Evolutionary conservation across 2,329 filamentous ascomycete species (phyloP), one percentile per base, ranked within the genome.

Genomic region (Penicillium hesseltinei): DNA sequence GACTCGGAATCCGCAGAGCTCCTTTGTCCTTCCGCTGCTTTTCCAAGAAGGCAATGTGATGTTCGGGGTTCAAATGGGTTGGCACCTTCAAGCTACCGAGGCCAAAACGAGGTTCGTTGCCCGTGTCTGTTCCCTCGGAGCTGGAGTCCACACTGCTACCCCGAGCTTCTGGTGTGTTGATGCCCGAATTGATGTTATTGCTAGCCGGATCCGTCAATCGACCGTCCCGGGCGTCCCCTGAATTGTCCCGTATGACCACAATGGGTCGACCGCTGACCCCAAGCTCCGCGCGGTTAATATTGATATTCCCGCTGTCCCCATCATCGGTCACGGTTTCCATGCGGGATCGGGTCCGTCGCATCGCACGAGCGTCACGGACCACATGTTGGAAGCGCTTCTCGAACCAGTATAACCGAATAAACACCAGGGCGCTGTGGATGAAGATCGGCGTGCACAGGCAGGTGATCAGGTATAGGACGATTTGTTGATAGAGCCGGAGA

Each of bases 331-430:
- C 77, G 47, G 77, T 82, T 54, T 78, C 78, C 76, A 71, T 88
- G 76, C 77, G 85, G 75, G 69, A 89, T 77, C 79, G 86, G 78
- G 75, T 88, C 53, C 82, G 81, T 53, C 92, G 85, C 52, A 87
- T 79, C 43, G 78, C 80, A 54, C 86, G 84, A 1, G 90, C 87
- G 66, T 96, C 90, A 35, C 82, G 82, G 15, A 89, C 92, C 62
- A 96, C 84, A 66, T 90, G 83, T 71, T 96, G 89, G 71, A 99
- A 97, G 8, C 92, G 86, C 75, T 95, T 96, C 75, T 99, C 92
- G 71, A 99, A 99, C 93, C 93, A 99, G 76, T 96, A 97, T 2
- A 99, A 80, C 27, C 94, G 89, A 15, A 97, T 82, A 66, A 96
- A 93, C 8, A 99, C 94, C 44, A 99, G 91, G 44, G 85, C 89